Conservation (phyloP, 1,139 yeast genomes). For the Suhomyces panamericanus region DNA sequence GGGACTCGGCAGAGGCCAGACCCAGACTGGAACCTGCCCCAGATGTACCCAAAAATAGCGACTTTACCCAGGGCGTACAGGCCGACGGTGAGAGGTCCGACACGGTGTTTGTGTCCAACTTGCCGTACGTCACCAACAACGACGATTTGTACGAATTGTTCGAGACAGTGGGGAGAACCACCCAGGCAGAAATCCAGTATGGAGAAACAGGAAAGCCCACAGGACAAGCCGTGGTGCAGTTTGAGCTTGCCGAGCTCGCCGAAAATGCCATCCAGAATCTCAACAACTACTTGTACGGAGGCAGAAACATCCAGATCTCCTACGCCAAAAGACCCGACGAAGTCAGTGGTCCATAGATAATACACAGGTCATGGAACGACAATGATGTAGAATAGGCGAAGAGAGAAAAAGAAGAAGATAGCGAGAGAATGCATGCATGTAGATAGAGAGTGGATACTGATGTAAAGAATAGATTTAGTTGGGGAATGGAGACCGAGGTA, state of each 20-base stretch:
- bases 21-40: conserved; percentile 12
- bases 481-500: no score
- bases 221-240: conserved; percentile 84
- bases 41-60: conserved; percentile 38
- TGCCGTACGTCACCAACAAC: conserved; percentile 86
- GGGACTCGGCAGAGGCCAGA: conserved; percentile 14
- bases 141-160: conserved; percentile 84
- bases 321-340: conserved; percentile 46
- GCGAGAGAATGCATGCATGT: no score
- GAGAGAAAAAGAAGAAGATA: no score
- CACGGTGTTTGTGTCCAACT: conserved; percentile 69
- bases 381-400: no score
- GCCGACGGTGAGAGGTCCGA: conserved; percentile 66
- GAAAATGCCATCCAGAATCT: conserved; percentile 72
- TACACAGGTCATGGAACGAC: background rate
- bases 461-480: no score
- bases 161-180: conserved; percentile 79
- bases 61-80: conserved; percentile 62
- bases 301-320: conserved; percentile 64
- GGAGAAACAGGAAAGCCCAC: conserved; percentile 67
- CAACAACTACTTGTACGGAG: conserved; percentile 81
- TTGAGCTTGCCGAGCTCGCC: conserved; percentile 68
- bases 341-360: conserved; percentile 2
- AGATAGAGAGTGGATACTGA: no score
- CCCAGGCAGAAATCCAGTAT: conserved; percentile 74